A percentile compares a stretch with the other conserved stretches of the same genome.
These are phyloP conservation scores for Erysimum cheiri DNA, from an alignment of 441 rosid species.

Conservation along the genomic window DNA sequence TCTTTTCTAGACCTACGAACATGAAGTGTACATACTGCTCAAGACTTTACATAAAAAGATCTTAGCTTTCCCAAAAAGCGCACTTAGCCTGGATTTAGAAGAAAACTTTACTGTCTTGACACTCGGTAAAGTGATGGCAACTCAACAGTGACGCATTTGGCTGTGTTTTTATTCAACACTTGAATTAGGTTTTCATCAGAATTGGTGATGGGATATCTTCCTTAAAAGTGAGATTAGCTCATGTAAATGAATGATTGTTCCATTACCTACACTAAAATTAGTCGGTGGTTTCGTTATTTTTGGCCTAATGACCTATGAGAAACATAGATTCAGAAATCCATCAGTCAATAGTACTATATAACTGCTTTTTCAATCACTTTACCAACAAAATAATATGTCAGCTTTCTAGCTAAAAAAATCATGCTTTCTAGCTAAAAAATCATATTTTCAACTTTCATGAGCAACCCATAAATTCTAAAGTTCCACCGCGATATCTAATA, in stretches of 20 bases:
- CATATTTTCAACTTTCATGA: neutral
- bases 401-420: neutral
- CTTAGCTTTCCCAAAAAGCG: neutral
- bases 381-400: neutral
- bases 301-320: neutral
- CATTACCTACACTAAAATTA: neutral
- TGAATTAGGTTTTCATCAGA: neutral
- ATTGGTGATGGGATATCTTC: neutral
- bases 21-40: neutral
- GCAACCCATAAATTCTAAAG: conserved; percentile 22
- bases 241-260: conserved; percentile 1
- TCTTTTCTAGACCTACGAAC: neutral
- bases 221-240: neutral
- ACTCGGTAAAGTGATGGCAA: neutral
- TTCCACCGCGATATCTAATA: conserved; percentile 17
- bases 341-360: neutral
- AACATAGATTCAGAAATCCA: neutral
- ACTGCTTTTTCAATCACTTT: neutral
- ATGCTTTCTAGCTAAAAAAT: neutral
- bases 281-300: neutral
- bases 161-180: too few relatives aligned
- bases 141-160: neutral
- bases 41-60: neutral
- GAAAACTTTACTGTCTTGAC: neutral
- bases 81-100: neutral